Conservation (phyloP, 306 rosid genomes). For the Cicer chorassanicum region DNA sequence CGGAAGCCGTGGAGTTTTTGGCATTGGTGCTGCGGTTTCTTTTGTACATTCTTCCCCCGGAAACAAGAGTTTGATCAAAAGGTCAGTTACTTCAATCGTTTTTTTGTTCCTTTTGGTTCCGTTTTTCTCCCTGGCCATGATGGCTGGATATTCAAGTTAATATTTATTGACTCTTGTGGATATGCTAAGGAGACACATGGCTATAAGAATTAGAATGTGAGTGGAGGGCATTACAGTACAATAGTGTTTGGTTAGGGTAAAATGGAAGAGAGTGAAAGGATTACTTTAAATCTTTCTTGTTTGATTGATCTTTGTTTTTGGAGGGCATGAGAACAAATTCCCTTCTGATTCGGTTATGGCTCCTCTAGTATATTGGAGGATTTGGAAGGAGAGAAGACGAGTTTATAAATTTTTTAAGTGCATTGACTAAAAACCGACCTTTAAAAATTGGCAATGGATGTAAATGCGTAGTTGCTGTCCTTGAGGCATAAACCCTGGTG, state of each 20-base stretch:
- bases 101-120: conserved; percentile 11
- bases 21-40: conserved; percentile 79
- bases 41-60: conserved; percentile 49
- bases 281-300: background rate
- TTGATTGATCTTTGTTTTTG: background rate
- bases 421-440: conserved; percentile 18
- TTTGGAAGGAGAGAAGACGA: background rate
- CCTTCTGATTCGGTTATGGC: background rate
- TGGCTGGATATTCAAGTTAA: conserved; percentile 13
- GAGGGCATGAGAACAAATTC: background rate
- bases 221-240: background rate
- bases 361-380: background rate
- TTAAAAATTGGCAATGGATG: conserved; percentile 7
- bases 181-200: background rate
- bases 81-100: conserved; percentile 46
- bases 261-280: background rate
- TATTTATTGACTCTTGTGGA: conserved; percentile 20
- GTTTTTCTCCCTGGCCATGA: background rate
- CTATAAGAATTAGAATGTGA: conserved; percentile 10
- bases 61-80: conserved; percentile 53
- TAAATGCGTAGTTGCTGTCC: background rate
- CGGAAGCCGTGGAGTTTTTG: conserved; percentile 74
- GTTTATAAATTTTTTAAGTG: background rate
- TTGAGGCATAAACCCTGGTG: conserved; percentile 6
- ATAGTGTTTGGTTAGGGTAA: background rate